Base-by-base conservation (phyloP, 768 basidiomycete species). In the Austroboletus festivus region DNA sequence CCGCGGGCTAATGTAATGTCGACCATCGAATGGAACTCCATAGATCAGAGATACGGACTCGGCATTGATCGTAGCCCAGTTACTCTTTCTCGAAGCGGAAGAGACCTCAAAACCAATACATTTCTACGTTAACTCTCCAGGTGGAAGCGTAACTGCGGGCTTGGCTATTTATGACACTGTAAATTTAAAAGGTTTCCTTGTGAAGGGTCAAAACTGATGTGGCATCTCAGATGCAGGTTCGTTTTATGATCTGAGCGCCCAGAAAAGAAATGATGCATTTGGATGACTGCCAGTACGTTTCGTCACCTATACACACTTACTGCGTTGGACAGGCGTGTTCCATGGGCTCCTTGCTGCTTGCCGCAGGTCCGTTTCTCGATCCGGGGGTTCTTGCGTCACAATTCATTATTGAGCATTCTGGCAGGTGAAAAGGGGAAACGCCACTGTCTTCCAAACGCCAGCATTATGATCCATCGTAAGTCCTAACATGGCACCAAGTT, bases 391-490 rank as follows among this genome's bases (percentile, higher is more conserved):
- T 56, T 42, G 41, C 20, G 56, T 48, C 44, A 23, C 41, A 24
- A 38, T 44, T 57, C 46, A 60, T n/a, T 50, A 47, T n/a, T n/a
- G n/a, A n/a, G 28, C 28, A 28, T 28, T 44, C 33, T 24, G 3
- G 19, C 57, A 78, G 80, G 93, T 30, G 92, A 88, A 71, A 83
- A 77, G 56, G 94, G 94, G 30, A 92, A 94, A 65, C 78, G 95
- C 24, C 93, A 93, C 64, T 88, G 88, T 58, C 78, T 98, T 49
- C 92, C 93, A 12, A 89, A 97, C 64, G 86, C 93, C 18, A 91
- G 88, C 63, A 92, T 98, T 61, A 98, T 98, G 95, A 97, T 98
- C 47, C 95, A 98, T 67, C 95, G 94, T 95, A 65, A 62, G 82
- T 65, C 30, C 24, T 44, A 28, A 13, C 10, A 10, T 30, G 28